Conservation (phyloP, 1,284 basidiomycete species). For the Pascua sp. region DNA sequence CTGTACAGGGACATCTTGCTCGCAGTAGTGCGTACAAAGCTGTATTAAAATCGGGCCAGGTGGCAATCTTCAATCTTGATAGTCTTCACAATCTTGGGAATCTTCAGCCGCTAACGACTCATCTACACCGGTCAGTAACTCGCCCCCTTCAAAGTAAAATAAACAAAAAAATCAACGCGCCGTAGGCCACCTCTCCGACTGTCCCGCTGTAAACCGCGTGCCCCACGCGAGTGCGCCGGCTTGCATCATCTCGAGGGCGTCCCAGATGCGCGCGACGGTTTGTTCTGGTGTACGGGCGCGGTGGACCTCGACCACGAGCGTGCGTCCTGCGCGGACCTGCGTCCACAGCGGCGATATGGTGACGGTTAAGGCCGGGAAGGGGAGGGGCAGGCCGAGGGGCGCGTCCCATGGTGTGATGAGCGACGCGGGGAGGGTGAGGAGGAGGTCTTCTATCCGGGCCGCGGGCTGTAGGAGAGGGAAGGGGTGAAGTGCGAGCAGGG, state of each 20-base stretch:
- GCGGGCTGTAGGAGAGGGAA: constrained; percentile 23
- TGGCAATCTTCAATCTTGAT: too few species aligned
- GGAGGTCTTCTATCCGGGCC: constrained; percentile 40
- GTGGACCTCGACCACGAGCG: constrained; percentile 34
- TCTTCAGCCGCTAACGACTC: too few species aligned
- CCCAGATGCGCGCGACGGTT: constrained; percentile 22
- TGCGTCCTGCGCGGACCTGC: constrained; percentile 21
- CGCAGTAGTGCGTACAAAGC: too few species aligned
- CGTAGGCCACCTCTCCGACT: too few species aligned
- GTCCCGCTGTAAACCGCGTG: too few species aligned
- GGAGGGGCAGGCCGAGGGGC: constrained; percentile 22
- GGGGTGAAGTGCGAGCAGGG: not conserved
- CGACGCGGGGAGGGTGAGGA: constrained; percentile 22
- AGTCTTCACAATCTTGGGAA: too few species aligned
- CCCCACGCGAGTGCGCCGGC: constrained; percentile 35
- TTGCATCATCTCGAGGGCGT: constrained; percentile 32
- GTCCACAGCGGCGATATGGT: constrained; percentile 35
- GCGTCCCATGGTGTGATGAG: constrained; percentile 16
- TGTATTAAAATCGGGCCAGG: too few species aligned
- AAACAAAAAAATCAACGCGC: too few species aligned
- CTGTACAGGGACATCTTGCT: too few species aligned
- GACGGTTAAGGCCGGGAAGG: constrained; percentile 28
- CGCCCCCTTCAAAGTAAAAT: too few species aligned
- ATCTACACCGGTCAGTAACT: too few species aligned
- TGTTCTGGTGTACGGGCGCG: constrained; percentile 24